phyloP scores from a whole-genome alignment of 805 yeast genomes.

The Dipodascopsis uninucleata region DNA sequence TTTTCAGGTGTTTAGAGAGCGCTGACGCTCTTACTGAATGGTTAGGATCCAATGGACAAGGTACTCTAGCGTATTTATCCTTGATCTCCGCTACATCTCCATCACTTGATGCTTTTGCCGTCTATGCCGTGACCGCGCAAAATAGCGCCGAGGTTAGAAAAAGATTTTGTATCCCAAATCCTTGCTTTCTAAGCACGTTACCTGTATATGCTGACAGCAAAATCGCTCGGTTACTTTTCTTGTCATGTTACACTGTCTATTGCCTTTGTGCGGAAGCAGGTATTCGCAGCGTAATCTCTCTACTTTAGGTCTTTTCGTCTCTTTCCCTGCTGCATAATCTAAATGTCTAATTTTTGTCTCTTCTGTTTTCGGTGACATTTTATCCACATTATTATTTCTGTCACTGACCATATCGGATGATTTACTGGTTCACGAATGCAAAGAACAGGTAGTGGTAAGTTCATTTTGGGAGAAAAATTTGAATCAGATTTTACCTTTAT shows the following conservation, averaged over 20 bases:
- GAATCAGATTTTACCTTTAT: too few species aligned
- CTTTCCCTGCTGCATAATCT: too few species aligned
- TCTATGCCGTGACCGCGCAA: too few species aligned
- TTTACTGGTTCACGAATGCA: too few species aligned
- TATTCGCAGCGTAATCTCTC: conserved; percentile 41
- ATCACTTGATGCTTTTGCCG: neutral
- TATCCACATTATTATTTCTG: too few species aligned
- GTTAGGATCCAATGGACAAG: conserved; percentile 19
- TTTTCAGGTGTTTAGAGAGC: too few species aligned
- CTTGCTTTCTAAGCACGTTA: conserved; percentile 10
- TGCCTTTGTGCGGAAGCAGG: conserved; percentile 45
- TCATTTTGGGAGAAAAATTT: too few species aligned
- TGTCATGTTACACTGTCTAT: conserved; percentile 60
- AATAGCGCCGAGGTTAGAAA: neutral
- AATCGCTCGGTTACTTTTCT: conserved; percentile 46
- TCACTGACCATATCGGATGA: too few species aligned
- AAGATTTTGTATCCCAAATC: neutral
- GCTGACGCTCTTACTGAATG: conserved; percentile 17
- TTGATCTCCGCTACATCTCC: neutral
- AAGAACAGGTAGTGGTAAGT: too few species aligned
- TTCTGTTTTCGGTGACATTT: too few species aligned
- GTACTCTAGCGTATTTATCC: neutral
- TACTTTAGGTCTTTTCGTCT: too few species aligned
- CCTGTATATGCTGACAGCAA: conserved; percentile 60
- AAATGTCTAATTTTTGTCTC: too few species aligned